phyloP scores from a whole-genome alignment of 805 yeast genomes.

The Sugiyamaella smithiae region DNA sequence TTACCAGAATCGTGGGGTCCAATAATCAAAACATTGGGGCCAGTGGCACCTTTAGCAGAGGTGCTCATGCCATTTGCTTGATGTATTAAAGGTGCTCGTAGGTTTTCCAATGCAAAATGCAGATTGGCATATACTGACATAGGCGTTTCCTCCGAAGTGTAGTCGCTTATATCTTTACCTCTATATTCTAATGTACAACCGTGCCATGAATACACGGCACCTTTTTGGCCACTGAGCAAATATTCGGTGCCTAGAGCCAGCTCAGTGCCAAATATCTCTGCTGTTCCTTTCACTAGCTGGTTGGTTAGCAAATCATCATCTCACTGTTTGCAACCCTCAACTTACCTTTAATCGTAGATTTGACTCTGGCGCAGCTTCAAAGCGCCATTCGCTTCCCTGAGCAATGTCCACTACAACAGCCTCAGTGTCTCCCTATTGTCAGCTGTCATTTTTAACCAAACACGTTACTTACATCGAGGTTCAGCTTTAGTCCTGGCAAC shows the following conservation, averaged over 20 bases:
- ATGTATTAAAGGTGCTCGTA: constrained; percentile 31
- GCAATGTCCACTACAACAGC: constrained; percentile 25
- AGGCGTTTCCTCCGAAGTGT: constrained; percentile 68
- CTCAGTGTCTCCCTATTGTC: constrained; percentile 4
- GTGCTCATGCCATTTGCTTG: constrained; percentile 6
- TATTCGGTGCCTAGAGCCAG: constrained; percentile 68
- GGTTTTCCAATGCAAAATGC: constrained; percentile 71
- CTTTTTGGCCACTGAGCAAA: constrained; percentile 51
- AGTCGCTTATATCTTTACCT: constrained; percentile 42
- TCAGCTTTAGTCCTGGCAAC: constrained; percentile 20
- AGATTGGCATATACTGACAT: constrained; percentile 63
- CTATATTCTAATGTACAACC: constrained; percentile 62
- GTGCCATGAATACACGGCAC: constrained; percentile 56
- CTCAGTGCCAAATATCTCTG: constrained; percentile 92
- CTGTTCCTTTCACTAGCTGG: constrained; percentile 59
- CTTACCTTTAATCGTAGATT: constrained; percentile 49
- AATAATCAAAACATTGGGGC: constrained; percentile 63
- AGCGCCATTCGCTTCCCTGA: constrained; percentile 64
- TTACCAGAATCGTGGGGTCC: constrained; percentile 80
- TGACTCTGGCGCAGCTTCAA: constrained; percentile 58
- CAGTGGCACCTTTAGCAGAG: constrained; percentile 15
- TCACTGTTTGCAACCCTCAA: not conserved
- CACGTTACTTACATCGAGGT: constrained; percentile 9
- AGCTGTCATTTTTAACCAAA: not conserved
- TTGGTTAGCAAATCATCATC: not conserved